These are phyloP conservation scores for Tricholoma flavovirens DNA, from an alignment of 768 basidiomycete species.

Conservation along the genomic window DNA sequence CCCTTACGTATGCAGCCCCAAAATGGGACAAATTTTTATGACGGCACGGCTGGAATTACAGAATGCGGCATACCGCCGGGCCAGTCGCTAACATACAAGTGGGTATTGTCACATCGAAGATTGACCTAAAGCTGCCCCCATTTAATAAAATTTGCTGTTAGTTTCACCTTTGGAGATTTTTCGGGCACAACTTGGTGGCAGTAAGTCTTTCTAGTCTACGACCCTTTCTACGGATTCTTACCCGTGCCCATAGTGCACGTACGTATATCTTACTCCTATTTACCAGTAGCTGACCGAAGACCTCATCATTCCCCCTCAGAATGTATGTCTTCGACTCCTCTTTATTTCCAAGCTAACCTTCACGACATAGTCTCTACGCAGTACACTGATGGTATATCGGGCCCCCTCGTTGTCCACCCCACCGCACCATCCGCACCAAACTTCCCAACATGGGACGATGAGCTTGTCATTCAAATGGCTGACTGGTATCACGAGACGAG, in stretches of 20 bases:
- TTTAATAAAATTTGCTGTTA: neutral
- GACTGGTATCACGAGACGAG: neutral
- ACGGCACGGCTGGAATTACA: neutral
- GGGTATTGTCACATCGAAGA: neutral
- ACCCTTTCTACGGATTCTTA: neutral
- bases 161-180: neutral
- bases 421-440: neutral
- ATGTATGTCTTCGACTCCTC: neutral
- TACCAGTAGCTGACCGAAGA: neutral
- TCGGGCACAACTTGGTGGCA: neutral
- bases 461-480: neutral
- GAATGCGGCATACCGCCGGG: neutral
- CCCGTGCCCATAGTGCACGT: neutral
- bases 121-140: too few species aligned
- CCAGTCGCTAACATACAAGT: neutral
- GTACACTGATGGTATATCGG: neutral
- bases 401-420: neutral
- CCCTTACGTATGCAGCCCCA: neutral
- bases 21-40: neutral
- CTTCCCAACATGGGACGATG: neutral
- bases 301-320: neutral
- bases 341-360: neutral
- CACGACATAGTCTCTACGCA: neutral
- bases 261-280: neutral
- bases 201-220: neutral